Percentiles rank a stretch among this genome's conserved stretches.
phyloP scores from a whole-genome alignment of 176 grass and related monocot species.

The Chloris gayana region DNA sequence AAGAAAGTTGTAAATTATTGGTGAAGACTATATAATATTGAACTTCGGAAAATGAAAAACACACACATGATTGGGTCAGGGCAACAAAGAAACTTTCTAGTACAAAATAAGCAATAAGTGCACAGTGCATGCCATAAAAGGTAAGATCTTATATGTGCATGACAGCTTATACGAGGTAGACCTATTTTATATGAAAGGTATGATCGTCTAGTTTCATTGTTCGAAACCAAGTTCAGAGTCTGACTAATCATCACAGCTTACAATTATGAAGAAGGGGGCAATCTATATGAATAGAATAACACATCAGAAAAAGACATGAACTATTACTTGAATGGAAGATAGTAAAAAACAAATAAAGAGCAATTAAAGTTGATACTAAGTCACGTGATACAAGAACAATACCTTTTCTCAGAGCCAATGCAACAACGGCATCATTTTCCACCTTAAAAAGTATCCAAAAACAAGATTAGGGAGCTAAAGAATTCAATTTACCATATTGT shows the following conservation, averaged over 20 bases:
- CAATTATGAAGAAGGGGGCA: not conserved
- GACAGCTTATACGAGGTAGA: not conserved
- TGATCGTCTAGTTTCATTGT: not conserved
- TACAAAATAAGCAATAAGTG: slow-evolving; percentile 19
- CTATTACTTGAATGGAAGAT: not conserved
- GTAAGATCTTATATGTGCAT: not conserved
- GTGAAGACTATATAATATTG: not conserved
- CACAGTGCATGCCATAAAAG: slow-evolving; percentile 11
- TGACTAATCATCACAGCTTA: not conserved
- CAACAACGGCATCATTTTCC: slow-evolving; percentile 77
- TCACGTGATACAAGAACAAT: not conserved
- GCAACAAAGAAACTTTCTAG: slow-evolving; percentile 3
- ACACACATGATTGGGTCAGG: not conserved
- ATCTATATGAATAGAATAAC: no score
- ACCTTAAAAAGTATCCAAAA: slow-evolving; percentile 49
- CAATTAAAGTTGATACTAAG: not conserved
- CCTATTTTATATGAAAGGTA: not conserved
- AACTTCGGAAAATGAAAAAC: slow-evolving; percentile 5
- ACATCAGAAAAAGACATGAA: not conserved
- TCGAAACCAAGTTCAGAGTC: not conserved
- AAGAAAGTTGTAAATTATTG: not conserved
- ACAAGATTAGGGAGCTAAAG: not conserved
- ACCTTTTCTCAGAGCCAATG: slow-evolving; percentile 73
- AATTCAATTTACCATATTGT: not conserved
- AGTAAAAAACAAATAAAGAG: not conserved